phyloP scores from a whole-genome alignment of 1,139 yeast species.

The Pneumocystis oryctolagi region DNA sequence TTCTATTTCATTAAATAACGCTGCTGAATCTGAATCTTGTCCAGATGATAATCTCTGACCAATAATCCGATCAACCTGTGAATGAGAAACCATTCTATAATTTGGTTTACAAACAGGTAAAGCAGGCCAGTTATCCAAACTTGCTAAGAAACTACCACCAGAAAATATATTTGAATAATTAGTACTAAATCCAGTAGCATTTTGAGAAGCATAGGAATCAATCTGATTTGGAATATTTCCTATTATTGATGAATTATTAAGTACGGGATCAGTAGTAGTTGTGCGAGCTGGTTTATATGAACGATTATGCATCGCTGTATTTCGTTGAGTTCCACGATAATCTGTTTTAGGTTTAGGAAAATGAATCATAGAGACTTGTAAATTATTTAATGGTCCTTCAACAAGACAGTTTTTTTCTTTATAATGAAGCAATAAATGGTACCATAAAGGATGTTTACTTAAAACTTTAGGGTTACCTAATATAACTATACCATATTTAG shows the following conservation, averaged over 20 bases:
- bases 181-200: background rate
- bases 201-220: background rate
- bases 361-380: constrained; percentile 59
- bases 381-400: constrained; percentile 76
- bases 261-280: background rate
- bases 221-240: background rate
- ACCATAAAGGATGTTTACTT: constrained; percentile 63
- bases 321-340: constrained; percentile 11
- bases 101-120: background rate
- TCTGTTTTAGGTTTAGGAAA: constrained; percentile 27
- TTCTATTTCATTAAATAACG: background rate
- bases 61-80: background rate
- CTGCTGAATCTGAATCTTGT: background rate
- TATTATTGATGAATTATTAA: background rate
- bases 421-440: constrained; percentile 58
- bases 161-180: background rate
- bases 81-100: background rate
- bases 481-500: constrained; percentile 67
- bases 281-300: background rate
- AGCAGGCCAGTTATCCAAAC: background rate
- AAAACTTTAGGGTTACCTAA: constrained; percentile 76
- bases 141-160: background rate
- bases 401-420: constrained; percentile 78
- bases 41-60: background rate
- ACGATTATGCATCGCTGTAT: constrained; percentile 5